phyloP scores from a whole-genome alignment of 2,329 filamentous ascomycete genomes.

The Cryoendolithus antarcticus region DNA sequence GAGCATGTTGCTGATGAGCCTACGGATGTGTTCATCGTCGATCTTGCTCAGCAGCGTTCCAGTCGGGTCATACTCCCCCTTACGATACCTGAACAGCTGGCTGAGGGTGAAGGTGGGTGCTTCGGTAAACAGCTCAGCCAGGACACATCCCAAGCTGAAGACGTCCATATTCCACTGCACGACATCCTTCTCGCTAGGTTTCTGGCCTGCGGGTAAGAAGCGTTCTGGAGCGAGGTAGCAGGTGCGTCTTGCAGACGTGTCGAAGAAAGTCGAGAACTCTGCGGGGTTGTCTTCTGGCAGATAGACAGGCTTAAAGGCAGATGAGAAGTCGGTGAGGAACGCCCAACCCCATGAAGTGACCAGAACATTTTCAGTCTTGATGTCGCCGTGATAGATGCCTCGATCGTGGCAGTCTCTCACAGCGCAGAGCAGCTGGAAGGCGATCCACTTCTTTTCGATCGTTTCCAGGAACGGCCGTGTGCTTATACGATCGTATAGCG shows the following conservation, averaged over 20 bases:
- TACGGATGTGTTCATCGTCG: slow-evolving; percentile 71
- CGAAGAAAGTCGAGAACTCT: slow-evolving; percentile 96
- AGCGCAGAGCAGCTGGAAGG: slow-evolving; percentile 87
- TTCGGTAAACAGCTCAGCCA: slow-evolving; percentile 91
- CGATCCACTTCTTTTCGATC: slow-evolving; percentile 97
- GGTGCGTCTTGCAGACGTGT: slow-evolving; percentile 78
- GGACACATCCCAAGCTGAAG: slow-evolving; percentile 92
- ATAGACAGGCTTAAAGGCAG: slow-evolving; percentile 85
- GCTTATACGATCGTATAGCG: slow-evolving; percentile 90
- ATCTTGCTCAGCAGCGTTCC: slow-evolving; percentile 74
- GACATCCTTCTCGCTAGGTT: slow-evolving; percentile 36
- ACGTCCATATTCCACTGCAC: slow-evolving; percentile 88
- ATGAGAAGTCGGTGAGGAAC: slow-evolving; percentile 94
- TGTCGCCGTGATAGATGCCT: slow-evolving; percentile 91
- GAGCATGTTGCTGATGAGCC: slow-evolving; percentile 92
- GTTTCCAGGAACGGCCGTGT: slow-evolving; percentile 93
- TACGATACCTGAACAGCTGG: slow-evolving; percentile 87
- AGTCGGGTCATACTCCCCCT: slow-evolving; percentile 81
- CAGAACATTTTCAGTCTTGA: slow-evolving; percentile 93
- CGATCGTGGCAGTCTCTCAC: slow-evolving; percentile 81
- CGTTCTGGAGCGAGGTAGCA: slow-evolving; percentile 93
- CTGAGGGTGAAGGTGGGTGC: slow-evolving; percentile 94
- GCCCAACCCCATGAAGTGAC: slow-evolving; percentile 99
- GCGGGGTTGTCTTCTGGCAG: slow-evolving; percentile 93
- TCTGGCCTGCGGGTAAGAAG: slow-evolving; percentile 58